A percentile compares a stretch with the other conserved stretches of the same genome.
phyloP scores from a whole-genome alignment of 352 stramenopile genomes.

The Phytophthora uliginosa region DNA sequence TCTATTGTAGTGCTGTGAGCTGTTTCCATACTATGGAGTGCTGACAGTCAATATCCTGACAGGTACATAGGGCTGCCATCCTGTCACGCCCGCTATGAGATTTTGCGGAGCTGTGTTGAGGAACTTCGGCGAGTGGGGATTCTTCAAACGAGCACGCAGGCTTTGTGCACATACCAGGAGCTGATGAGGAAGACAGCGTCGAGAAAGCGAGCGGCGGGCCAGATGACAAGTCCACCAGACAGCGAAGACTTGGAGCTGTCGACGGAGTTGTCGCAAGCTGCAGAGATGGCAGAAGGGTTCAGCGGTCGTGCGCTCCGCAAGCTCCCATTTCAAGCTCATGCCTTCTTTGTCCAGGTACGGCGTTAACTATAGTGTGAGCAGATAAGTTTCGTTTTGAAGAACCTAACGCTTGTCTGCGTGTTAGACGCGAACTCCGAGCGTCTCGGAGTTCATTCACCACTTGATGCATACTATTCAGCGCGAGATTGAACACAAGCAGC shows the following conservation, averaged over 20 bases:
- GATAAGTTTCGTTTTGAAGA: not conserved
- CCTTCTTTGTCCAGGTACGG: conserved; percentile 73
- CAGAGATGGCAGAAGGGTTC: conserved; percentile 66
- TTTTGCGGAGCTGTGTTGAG: conserved; percentile 84
- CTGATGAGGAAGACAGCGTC: conserved; percentile 30
- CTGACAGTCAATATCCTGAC: not conserved
- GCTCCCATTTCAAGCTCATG: conserved; percentile 86
- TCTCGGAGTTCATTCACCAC: conserved; percentile 35
- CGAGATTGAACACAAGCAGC: conserved; percentile 41
- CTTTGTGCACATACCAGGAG: conserved; percentile 41
- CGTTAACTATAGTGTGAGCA: not conserved
- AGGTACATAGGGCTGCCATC: conserved; percentile 80
- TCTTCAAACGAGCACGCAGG: conserved; percentile 32
- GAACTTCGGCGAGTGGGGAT: conserved; percentile 87
- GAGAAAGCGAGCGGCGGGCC: conserved; percentile 54
- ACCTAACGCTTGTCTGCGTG: conserved; percentile 14
- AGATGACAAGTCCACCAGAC: conserved; percentile 37
- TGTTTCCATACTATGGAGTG: not conserved
- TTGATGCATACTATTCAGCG: conserved; percentile 39
- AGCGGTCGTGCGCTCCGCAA: conserved; percentile 86
- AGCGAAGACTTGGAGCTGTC: conserved; percentile 43
- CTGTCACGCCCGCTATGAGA: conserved; percentile 77
- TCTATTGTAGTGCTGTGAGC: not conserved
- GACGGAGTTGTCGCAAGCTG: conserved; percentile 44
- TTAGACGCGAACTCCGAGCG: conserved; percentile 29